Evolutionary conservation across 2,329 filamentous ascomycete genomes (phyloP).

Genomic region (Tolypocladium ophioglossoides): DNA sequence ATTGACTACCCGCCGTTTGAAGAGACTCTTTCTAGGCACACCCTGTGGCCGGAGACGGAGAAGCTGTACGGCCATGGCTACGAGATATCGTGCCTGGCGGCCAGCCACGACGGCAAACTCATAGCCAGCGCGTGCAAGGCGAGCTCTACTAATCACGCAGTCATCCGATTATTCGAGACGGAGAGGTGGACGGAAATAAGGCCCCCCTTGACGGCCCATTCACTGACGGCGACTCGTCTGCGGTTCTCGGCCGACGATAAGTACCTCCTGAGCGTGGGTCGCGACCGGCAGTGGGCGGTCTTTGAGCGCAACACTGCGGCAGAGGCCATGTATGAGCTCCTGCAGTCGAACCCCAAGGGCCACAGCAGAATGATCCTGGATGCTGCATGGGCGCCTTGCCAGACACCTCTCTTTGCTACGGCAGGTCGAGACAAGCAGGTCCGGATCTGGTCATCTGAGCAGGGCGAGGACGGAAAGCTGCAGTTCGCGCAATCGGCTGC

Average conservation of each 20-base stretch:
- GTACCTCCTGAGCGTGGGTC: slow-evolving; percentile 75
- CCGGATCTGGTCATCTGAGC: slow-evolving; percentile 51
- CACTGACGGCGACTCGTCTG: slow-evolving; percentile 74
- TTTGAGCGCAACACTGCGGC: slow-evolving; percentile 45
- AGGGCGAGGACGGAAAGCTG: slow-evolving; percentile 17
- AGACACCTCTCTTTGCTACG: slow-evolving; percentile 59
- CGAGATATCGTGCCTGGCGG: slow-evolving; percentile 81
- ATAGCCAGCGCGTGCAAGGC: slow-evolving; percentile 91
- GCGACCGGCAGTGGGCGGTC: slow-evolving; percentile 85
- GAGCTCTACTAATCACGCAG: slow-evolving; percentile 85
- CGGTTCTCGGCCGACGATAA: slow-evolving; percentile 67
- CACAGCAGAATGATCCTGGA: slow-evolving; percentile 90
- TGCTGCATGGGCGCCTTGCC: slow-evolving; percentile 65
- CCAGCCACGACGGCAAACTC: slow-evolving; percentile 61
- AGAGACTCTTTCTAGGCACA: slow-evolving; percentile 79
- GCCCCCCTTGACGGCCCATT: slow-evolving; percentile 74
- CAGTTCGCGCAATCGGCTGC: slow-evolving; percentile 42
- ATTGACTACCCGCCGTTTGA: slow-evolving; percentile 72
- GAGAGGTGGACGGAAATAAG: slow-evolving; percentile 77
- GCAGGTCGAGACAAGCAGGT: slow-evolving; percentile 83
- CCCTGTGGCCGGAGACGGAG: slow-evolving; percentile 90
- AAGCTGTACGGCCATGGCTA: slow-evolving; percentile 98
- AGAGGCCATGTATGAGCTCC: slow-evolving; percentile 39
- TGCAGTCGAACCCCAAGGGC: slow-evolving; percentile 66
- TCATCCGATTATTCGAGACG: slow-evolving; percentile 86